Evolutionary conservation across 208 protist genomes (phyloP), one percentile per base, ranked within the genome.

Genomic region (Trypanosoma platydactyli): DNA sequence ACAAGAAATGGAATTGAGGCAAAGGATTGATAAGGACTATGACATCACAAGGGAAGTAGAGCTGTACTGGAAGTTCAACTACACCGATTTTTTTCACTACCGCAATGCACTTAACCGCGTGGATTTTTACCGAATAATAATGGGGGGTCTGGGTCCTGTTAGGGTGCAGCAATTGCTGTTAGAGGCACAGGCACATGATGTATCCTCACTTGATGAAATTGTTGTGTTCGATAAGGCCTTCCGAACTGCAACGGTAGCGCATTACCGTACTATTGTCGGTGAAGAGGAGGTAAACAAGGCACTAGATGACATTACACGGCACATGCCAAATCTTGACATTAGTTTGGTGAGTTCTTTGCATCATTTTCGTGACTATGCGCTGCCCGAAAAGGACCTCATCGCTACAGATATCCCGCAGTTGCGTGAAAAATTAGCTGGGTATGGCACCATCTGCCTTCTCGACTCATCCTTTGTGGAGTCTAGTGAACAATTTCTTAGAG

Each of bases 381-480:
- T 93, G 33, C 44, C 56, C n/a, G 46, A n/a, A 5, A 65, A 71
- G 24, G 86, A 95, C 48, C 64, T 45, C 52, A 84, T 95, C 55
- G 75, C 80, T 3, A 85, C 83, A 33, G 79, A 84, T 71, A 50
- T 76, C 25, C 60, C 25, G 33, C 49, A 70, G 30, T 64, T 95
- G 9, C 64, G 68, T 27, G n/a, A n/a, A 9, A 69, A 73, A 15
- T 58, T 78, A 2, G 40, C 83, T 16, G 67, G 71, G 4, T 87
- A 77, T 62, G 56, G 68, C 30, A 58, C 40, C 6, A 69, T 93
- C n/a, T 92, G 82, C 66, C 53, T 95, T 24, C 68, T 95, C 18
- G 89, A 95, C 72, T 71, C 83, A 35, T 95, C 89, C 9, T 95
- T 93, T 73, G 71, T 95, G 12, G 89, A 95, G 58, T 88, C 79